Conservation (phyloP, 2,329 filamentous ascomycete genomes). For the Arthrobotrys musiformis region DNA sequence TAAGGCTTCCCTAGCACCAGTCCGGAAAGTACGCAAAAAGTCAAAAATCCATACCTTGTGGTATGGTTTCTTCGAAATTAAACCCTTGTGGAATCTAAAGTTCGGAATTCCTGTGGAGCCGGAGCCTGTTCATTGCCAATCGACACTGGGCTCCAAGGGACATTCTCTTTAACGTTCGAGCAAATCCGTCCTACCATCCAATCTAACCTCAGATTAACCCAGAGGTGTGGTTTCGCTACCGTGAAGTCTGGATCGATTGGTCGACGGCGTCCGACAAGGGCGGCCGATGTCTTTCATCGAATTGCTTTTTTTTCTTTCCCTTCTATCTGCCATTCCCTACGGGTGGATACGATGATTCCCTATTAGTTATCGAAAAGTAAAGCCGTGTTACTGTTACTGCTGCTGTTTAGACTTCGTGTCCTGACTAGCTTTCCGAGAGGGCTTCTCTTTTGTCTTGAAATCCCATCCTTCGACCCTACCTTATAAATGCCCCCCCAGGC, state of each 20-base stretch:
- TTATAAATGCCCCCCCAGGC: conserved; percentile 54
- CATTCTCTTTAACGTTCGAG: conserved; percentile 42
- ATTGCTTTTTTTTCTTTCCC: conserved; percentile 28
- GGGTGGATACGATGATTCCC: conserved; percentile 47
- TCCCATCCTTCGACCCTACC: conserved; percentile 24
- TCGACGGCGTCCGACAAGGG: conserved; percentile 13
- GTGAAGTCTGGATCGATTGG: conserved; percentile 48
- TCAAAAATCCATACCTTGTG: conserved; percentile 35
- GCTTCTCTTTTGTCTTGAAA: conserved; percentile 39
- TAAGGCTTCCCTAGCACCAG: conserved; percentile 26
- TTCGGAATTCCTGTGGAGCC: conserved; percentile 40
- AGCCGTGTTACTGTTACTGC: conserved; percentile 34
- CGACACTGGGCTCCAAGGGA: conserved; percentile 39
- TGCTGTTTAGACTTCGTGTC: conserved; percentile 53
- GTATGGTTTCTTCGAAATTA: conserved; percentile 54
- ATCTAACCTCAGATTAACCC: conserved; percentile 48
- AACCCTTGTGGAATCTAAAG: conserved; percentile 51
- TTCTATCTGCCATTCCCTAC: conserved; percentile 22
- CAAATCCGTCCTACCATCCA: conserved; percentile 54
- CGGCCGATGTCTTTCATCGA: conserved; percentile 34
- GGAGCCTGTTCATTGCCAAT: conserved; percentile 12
- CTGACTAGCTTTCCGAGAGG: conserved; percentile 51
- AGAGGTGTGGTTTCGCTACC: conserved; percentile 36
- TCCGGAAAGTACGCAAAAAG: conserved; percentile 51
- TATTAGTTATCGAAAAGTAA: conserved; percentile 50